Evolutionary conservation across 164 flowering plant genomes (phyloP), one percentile per base, ranked within the genome.

Genomic region (Liriodendron chinense): DNA sequence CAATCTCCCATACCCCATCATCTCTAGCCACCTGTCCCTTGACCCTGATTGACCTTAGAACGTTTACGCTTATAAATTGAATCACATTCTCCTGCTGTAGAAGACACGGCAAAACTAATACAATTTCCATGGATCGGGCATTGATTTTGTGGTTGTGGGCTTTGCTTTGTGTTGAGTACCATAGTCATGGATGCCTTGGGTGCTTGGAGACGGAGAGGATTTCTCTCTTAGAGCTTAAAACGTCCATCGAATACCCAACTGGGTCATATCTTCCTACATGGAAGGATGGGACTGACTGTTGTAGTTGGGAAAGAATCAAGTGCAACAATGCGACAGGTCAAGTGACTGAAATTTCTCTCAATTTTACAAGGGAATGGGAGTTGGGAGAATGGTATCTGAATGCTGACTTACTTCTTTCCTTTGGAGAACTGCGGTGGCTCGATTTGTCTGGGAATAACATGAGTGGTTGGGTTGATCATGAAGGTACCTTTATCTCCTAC

Each of bases 181-280:
- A 9, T 9, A 9, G 23, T 23, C 6, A 0, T 25, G 61, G 71
- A 13, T 25, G 76, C 50, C 24, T 24, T 24, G 76, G 71, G 64
- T 74, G 53, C 48, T 25, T 67, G 71, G 50, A 74, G n/a, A 28
- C 65, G 57, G 70, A 74, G 48, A 65, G 47, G 47, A n/a, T 65
- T 74, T 70, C 25, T 49, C 70, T 74, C 48, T 56, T 74, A 47
- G 9, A 66, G 34, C 28, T 68, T 20, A 74, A 66, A 56, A 64
- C 70, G 12, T 67, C 53, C 71, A n/a, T 69, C 24, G 59, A 75
- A 43, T 12, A 21, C 57, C 72, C 77, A 14, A 7, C 68, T 56
- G 76, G 70, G 14, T 26, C 63, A 48, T 25, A 63, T 22, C 56
- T 69, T 6, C 72, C 56, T 18, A 6, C 72, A 22, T 71, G 74